Evolutionary conservation across 192 early-diverging fungal genomes (phyloP), one percentile per base, ranked within the genome.

Genomic region (Phlyctochytrium arcticum): DNA sequence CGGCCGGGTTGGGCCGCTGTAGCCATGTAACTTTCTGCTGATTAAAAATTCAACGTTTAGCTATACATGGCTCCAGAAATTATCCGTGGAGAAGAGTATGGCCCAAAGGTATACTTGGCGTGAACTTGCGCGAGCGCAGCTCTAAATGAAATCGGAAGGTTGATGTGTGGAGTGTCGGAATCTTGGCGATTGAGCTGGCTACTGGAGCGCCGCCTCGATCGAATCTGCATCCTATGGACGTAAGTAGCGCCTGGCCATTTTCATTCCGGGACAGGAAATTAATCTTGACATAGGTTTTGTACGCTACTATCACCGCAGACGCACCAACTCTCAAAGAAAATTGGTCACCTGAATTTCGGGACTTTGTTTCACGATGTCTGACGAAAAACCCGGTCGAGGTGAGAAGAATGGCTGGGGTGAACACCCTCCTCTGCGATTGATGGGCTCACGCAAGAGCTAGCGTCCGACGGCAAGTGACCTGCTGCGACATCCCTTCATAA

Each of bases 51-150:
- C 32, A 21, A 42, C 30, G 21, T 12, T 26, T 61, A 58, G 37
- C 65, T 67, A 12, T 95, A 92, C 90, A 97, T 97, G 94, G 92
- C 94, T 10, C 94, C 94, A 21, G 94, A 97, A 71, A 92, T 97
- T 2, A 90, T 97, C 26, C 88, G 80, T 56, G 83, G 89, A 37
- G 87, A 92, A 73, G 87, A 89, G 62, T 97, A 97, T 64, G 89
- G 88, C 5, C 74, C 17, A 17, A 59, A 48, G 35, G 44, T 61
- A 57, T 8, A 23, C 19, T 32, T 64, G 15, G 60, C 17, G 17
- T n/a, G 29, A 1, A 0, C 15, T 21, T 12, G 57, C 23, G 53
- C 10, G 12, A 39, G 55, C 26, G 60, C 17, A 26, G 10, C 17
- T 29, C 15, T 24, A 32, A 62, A 55, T 80, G 66, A 55, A 74